These are phyloP conservation scores for Zymoseptoria brevis DNA, from an alignment of 2,329 filamentous ascomycete species.

Conservation along the genomic window DNA sequence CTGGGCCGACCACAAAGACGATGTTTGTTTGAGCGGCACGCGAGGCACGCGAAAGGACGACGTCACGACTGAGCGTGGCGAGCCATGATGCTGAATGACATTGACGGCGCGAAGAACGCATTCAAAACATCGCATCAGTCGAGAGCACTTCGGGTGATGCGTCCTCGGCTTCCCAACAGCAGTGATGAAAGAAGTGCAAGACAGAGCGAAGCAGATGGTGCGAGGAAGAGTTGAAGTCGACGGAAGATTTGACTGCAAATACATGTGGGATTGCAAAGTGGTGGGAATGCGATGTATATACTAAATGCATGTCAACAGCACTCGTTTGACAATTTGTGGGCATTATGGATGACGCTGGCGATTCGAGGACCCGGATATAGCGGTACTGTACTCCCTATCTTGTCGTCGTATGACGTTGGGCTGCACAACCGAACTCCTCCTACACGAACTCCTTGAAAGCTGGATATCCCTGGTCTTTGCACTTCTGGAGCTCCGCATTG, in stretches of 20 bases:
- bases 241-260: not conserved
- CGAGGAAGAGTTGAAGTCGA: not conserved
- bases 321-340: not conserved
- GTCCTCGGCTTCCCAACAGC: not conserved
- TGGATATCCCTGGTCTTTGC: slow-evolving; percentile 10
- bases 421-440: not conserved
- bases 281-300: not conserved
- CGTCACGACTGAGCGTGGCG: not conserved
- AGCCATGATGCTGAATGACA: not conserved
- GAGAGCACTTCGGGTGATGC: not conserved
- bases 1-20: not conserved
- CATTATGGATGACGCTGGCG: not conserved
- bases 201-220: not conserved
- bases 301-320: not conserved
- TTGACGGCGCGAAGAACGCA: not conserved
- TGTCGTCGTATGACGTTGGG: not conserved
- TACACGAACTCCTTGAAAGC: slow-evolving; percentile 17
- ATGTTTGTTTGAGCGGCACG: not conserved
- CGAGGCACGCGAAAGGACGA: not conserved
- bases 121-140: not conserved
- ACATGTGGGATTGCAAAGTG: not conserved
- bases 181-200: not conserved
- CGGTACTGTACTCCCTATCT: not conserved
- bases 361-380: not conserved
- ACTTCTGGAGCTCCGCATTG: slow-evolving; percentile 14